These are phyloP conservation scores for Solanum hybrid DNA, from an alignment of 305 asterid genomes.

Conservation along the genomic window DNA sequence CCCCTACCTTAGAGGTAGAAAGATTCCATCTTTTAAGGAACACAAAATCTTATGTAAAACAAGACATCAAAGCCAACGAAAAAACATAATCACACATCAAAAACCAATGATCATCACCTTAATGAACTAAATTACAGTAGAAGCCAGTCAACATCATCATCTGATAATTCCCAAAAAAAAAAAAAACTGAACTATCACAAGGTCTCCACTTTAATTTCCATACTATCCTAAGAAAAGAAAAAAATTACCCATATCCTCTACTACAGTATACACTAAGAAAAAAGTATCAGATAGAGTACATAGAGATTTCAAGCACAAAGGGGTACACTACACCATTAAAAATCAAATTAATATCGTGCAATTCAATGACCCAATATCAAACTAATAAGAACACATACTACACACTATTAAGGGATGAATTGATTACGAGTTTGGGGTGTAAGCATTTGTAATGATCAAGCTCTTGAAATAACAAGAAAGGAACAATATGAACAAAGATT, in stretches of 20 bases:
- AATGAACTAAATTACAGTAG: not conserved
- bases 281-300: not conserved
- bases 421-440: not conserved
- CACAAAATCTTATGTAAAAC: not conserved
- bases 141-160: not conserved
- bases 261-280: not conserved
- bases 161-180: not conserved
- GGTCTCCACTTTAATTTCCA: not conserved
- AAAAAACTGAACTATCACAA: not conserved
- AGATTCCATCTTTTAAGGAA: not conserved
- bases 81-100: not conserved
- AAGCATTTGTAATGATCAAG: not conserved
- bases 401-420: not conserved
- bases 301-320: not conserved
- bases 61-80: not conserved
- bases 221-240: not conserved
- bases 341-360: not conserved
- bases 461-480: not conserved
- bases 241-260: not conserved
- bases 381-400: not conserved
- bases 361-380: not conserved
- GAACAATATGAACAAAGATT: not conserved
- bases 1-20: not conserved
- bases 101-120: not conserved
- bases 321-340: not conserved